Percentiles rank a stretch among this genome's conserved stretches.
phyloP scores from a whole-genome alignment of 1,284 basidiomycete species.

The Exobasidium cylindrosporum region DNA sequence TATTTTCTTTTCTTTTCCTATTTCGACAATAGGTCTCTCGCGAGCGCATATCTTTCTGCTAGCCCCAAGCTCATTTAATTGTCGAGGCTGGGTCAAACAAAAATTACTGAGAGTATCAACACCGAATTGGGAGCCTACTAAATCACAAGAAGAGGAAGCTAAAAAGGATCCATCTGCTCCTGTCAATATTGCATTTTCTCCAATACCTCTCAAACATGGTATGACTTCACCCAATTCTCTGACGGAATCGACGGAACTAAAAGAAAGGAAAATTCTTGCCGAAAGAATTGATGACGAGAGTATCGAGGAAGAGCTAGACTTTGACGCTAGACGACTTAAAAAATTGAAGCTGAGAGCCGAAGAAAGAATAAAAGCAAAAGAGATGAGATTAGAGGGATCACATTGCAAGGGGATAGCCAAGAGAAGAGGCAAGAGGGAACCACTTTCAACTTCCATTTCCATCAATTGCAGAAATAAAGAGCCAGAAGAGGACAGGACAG shows the following conservation, averaged over 20 bases:
- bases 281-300: not conserved
- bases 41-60: not conserved
- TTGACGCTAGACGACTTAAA: not conserved
- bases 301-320: not conserved
- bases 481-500: not conserved
- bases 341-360: not conserved
- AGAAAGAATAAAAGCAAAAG: conserved; percentile 2
- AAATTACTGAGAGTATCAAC: not conserved
- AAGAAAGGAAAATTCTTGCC: not conserved
- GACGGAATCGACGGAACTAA: no score
- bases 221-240: not conserved
- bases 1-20: not conserved
- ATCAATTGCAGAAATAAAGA: not conserved
- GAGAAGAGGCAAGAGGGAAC: not conserved
- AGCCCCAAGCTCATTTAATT: not conserved
- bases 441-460: not conserved
- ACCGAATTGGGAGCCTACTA: not conserved
- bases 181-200: not conserved
- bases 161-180: not conserved
- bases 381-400: not conserved
- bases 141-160: not conserved
- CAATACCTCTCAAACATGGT: no score
- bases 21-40: not conserved
- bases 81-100: not conserved
- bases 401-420: not conserved